Evolutionary conservation across 805 yeast genomes (phyloP), one percentile per base, ranked within the genome.

Genomic region (Lachancea mirantina): DNA sequence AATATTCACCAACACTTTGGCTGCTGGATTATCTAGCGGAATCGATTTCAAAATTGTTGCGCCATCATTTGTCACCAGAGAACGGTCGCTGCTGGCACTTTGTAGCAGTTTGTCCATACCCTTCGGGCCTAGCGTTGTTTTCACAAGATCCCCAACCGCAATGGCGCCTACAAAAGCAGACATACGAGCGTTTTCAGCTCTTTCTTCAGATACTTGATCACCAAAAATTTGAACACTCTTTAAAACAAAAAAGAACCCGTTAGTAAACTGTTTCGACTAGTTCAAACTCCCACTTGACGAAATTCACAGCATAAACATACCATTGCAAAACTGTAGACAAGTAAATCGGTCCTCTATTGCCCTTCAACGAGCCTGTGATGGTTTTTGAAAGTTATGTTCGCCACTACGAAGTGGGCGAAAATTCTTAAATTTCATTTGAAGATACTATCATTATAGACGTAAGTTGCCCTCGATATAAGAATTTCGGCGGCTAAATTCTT

Each of bases 91-190:
- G 4, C 87, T 71, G 13, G 95, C 83, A 44, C 94, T 78, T 52
- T 85, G 95, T 41, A 92, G 67, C 42, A 92, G 67, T 59, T 92
- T 92, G 61, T 92, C 99, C 97, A 92, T 89, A 42, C 99, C 99
- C 56, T 92, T 89, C 41, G 99, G 99, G 10, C 99, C 99, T 43
- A 92, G 66, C 3, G 98, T 81, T 19, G 85, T 74, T 61, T 89
- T 89, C 28, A 89, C 98, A 40, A 92, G 70, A 60, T 92, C 98
- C 32, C 98, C 99, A 21, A 92, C 98, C 24, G 98, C 99, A 55
- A 92, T 89, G 45, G 98, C 98, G 30, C 98, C 98, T 8, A 92
- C 94, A 60, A 92, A 92, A 2, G 98, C 85, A 5, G 96, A 84
- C 67, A 89, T 69, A 67, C 98, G 87, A 34, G 98, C 98, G 62